phyloP scores from a whole-genome alignment of 1,284 basidiomycete species.

The Trichosporon sp. region DNA sequence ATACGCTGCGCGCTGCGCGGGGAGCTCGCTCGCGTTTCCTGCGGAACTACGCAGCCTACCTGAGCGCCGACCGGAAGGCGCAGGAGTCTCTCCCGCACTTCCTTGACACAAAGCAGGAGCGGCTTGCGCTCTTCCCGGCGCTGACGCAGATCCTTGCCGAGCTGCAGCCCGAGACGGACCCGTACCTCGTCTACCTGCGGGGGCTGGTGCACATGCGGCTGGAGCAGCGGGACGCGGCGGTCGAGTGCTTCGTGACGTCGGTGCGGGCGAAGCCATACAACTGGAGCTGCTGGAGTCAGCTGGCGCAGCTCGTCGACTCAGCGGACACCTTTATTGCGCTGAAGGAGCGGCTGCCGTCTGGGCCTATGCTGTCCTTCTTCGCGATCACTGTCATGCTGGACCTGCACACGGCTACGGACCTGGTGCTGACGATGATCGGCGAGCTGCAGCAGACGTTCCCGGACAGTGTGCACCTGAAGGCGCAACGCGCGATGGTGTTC shows the following conservation, averaged over 20 bases:
- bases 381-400: conserved; percentile 84
- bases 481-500: conserved; percentile 74
- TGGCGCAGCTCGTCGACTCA: conserved; percentile 75
- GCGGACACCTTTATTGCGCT: conserved; percentile 63
- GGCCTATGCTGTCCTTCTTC: conserved; percentile 60
- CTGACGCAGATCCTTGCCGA: conserved; percentile 62
- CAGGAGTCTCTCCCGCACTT: conserved; percentile 50
- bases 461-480: conserved; percentile 77
- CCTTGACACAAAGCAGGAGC: conserved; percentile 60
- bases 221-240: conserved; percentile 74
- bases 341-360: conserved; percentile 43
- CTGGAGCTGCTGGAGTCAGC: conserved; percentile 86
- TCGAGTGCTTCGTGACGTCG: conserved; percentile 73
- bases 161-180: conserved; percentile 61
- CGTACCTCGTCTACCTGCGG: conserved; percentile 73
- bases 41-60: conserved; percentile 71
- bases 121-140: conserved; percentile 64
- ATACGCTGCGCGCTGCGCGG: conserved; percentile 60
- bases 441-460: conserved; percentile 78
- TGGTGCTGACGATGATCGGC: conserved; percentile 67
- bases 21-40: conserved; percentile 74
- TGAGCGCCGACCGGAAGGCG: conserved; percentile 54
- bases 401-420: conserved; percentile 79
- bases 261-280: conserved; percentile 85
- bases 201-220: conserved; percentile 73